Conservation (phyloP, 208 protist genomes). For the Acanthamoeba lenticulata region DNA sequence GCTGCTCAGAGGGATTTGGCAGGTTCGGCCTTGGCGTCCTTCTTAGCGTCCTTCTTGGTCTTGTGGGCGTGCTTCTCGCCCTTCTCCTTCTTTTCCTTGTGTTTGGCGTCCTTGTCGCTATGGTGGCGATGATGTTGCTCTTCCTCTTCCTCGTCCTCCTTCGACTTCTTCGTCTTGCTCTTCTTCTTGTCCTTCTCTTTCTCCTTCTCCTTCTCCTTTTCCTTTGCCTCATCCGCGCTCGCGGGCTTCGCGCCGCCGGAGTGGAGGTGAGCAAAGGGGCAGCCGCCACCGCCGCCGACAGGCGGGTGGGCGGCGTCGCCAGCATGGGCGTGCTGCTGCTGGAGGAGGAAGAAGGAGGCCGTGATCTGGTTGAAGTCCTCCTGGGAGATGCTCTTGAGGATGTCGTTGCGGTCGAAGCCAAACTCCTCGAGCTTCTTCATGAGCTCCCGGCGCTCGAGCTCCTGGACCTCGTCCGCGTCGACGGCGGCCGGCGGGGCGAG, state of each 20-base stretch:
- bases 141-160: not conserved
- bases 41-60: not conserved
- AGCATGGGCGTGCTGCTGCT: not conserved
- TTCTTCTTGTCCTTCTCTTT: not conserved
- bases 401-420: constrained; percentile 1
- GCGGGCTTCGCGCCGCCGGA: too few relatives aligned
- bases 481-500: not conserved
- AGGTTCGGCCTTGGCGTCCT: not conserved
- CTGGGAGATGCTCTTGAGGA: not conserved
- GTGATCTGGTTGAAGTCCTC: constrained; percentile 38
- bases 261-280: not conserved
- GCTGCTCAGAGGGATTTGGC: too few relatives aligned
- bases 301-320: not conserved
- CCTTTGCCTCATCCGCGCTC: not conserved
- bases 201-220: not conserved
- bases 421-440: constrained; percentile 14
- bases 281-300: not conserved
- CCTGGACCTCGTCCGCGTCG: not conserved
- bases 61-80: not conserved
- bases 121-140: not conserved
- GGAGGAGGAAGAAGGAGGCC: constrained; percentile 10
- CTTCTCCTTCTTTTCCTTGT: not conserved
- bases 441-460: not conserved
- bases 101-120: not conserved
- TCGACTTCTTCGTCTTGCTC: not conserved